Conservation (phyloP, 1,139 yeast species). For the Lodderomyces jiufengensis region DNA sequence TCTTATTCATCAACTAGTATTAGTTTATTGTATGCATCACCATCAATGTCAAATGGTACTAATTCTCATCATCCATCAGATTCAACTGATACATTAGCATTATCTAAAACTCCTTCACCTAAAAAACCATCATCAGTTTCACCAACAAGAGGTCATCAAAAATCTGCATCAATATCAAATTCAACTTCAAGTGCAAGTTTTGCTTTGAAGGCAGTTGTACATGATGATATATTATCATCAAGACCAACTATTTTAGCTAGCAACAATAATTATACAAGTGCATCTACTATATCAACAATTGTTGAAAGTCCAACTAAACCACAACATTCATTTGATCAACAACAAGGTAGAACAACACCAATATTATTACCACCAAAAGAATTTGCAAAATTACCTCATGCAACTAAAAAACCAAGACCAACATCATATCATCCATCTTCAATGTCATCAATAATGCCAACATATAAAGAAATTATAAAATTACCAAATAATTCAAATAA, state of each 20-base stretch:
- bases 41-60: slow-evolving; percentile 52
- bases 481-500: slow-evolving; percentile 27
- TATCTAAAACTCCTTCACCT: slow-evolving; percentile 16
- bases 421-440: slow-evolving; percentile 73
- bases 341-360: slow-evolving; percentile 7
- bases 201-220: slow-evolving; percentile 66
- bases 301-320: slow-evolving; percentile 42
- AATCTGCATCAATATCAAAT: slow-evolving; percentile 33
- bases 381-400: slow-evolving; percentile 36
- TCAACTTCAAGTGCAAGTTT: slow-evolving; percentile 52
- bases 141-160: slow-evolving; percentile 29
- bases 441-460: slow-evolving; percentile 34
- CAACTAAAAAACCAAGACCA: slow-evolving; percentile 65
- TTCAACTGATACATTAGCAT: slow-evolving; percentile 8
- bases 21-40: slow-evolving; percentile 41
- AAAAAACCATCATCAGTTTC: slow-evolving; percentile 11
- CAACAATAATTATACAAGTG: slow-evolving; percentile 1
- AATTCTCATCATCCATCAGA: slow-evolving; percentile 29
- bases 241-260: slow-evolving; percentile 1
- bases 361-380: slow-evolving; percentile 16
- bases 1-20: slow-evolving; percentile 45
- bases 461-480: slow-evolving; percentile 28
- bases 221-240: slow-evolving; percentile 21
- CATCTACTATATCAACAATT: slow-evolving; percentile 35
- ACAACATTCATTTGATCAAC: not conserved